These are phyloP conservation scores for Byssothecium circinans DNA, from an alignment of 2,329 filamentous ascomycete genomes.

Conservation along the genomic window DNA sequence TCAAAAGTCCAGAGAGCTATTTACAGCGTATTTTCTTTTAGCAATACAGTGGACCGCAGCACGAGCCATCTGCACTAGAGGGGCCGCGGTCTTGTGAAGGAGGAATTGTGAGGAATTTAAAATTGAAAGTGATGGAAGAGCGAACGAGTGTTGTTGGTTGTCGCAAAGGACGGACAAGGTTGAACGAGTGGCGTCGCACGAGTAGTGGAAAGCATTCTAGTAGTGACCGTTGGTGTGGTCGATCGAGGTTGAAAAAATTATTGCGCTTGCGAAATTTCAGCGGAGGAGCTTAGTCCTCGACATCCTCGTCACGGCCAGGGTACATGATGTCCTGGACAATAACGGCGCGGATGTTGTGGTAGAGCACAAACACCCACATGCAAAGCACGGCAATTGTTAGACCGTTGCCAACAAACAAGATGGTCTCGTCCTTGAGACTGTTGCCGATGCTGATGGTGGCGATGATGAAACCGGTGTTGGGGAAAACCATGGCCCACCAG, in stretches of 20 bases:
- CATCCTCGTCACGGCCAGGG: conserved; percentile 62
- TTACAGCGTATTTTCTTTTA: neutral
- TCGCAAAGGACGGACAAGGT: neutral
- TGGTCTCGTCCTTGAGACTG: conserved; percentile 37
- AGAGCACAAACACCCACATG: conserved; percentile 59
- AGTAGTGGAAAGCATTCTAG: neutral
- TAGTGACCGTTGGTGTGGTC: neutral
- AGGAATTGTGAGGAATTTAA: no score
- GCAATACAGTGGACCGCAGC: neutral
- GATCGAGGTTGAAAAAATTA: neutral
- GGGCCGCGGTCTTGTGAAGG: neutral
- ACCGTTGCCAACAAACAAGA: conserved; percentile 46
- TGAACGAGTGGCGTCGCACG: neutral
- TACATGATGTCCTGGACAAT: conserved; percentile 57
- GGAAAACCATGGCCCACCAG: conserved; percentile 63
- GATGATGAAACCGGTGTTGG: conserved; percentile 48
- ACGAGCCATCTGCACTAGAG: neutral
- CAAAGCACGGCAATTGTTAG: conserved; percentile 56
- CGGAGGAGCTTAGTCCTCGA: conserved; percentile 32
- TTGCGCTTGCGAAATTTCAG: neutral
- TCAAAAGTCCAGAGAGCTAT: neutral
- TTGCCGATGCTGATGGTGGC: conserved; percentile 47
- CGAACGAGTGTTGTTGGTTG: neutral
- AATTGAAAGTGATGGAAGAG: no score
- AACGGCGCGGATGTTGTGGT: conserved; percentile 56